Evolutionary conservation across 768 basidiomycete genomes (phyloP), one percentile per base, ranked within the genome.

Genomic region (Psilocybe cubensis): DNA sequence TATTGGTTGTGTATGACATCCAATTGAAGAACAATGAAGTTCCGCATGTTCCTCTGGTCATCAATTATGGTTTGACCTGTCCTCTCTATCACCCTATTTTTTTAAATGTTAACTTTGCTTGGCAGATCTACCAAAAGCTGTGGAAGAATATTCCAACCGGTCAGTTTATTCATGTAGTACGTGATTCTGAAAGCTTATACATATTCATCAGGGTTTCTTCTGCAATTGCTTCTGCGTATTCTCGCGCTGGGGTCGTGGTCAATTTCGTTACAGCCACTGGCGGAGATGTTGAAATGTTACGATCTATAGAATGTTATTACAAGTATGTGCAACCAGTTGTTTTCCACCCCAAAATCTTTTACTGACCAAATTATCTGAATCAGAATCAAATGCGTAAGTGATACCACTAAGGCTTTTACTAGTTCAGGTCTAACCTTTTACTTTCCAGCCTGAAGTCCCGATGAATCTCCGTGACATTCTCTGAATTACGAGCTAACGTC

Each of bases 241-340:
- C 88, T 38, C 88, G 94, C 51, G 90, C 94, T 54, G 97, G 96
- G 25, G 91, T 98, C 52, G 83, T 97, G 58, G 83, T 99, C 68
- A 98, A 96, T 72, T 95, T 98, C 66, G 96, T 98, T 60, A 97
- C 96, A 55, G 96, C 96, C 53, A 95, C 94, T 12, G 95, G 96
- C 27, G 96, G 95, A 40, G 96, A 98, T 71, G 96, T 98, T 54
- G 96, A 98, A 77, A 97, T 98, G 95, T 78, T 98, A 60, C 85
- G 96, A 68, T 92, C 92, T 64, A 98, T 98, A 81, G 96, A 98
- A 79, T 96, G 95, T 82, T 96, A 94, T 77, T 98, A 96, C 83
- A 94, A 94, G 92, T 93, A 52, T 58, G 72, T 70, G 27, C 12
- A 27, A 27, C 31, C 24, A 44, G 21, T 18, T 42, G 27, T 24